These are phyloP conservation scores for Hanseniaspora valbyensis DNA, from an alignment of 805 yeast species.

Conservation along the genomic window DNA sequence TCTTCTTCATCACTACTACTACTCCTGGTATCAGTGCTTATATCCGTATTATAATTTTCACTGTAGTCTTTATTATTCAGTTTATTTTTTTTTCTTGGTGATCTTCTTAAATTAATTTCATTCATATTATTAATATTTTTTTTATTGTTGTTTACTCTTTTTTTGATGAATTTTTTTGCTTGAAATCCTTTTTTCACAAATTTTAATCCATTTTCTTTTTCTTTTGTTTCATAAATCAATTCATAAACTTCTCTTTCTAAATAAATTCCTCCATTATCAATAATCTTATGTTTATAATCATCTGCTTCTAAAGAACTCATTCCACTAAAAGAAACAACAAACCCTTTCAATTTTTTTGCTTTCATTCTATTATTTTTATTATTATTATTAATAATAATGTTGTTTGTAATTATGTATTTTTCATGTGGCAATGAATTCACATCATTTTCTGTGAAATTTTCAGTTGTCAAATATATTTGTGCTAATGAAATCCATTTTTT, in stretches of 20 bases:
- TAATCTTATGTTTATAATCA: neutral
- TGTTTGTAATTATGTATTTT: neutral
- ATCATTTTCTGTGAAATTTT: neutral
- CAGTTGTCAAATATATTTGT: neutral
- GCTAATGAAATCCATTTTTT: neutral
- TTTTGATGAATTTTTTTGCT: too few species aligned
- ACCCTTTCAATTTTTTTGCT: too few species aligned
- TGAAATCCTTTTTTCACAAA: neutral
- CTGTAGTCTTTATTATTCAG: too few species aligned
- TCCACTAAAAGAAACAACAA: neutral
- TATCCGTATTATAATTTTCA: neutral
- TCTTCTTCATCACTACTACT: slow-evolving; percentile 21
- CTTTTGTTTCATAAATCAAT: neutral
- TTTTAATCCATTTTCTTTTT: neutral
- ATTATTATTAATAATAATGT: neutral
- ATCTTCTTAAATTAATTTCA: neutral
- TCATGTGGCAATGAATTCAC: neutral
- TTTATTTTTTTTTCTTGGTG: neutral
- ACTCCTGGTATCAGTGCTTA: neutral
- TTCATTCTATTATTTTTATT: neutral
- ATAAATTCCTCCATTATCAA: neutral
- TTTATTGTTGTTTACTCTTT: neutral
- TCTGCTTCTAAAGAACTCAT: neutral
- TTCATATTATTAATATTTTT: neutral
- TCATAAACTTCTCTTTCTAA: neutral